Conservation (phyloP, 75 land plant genomes). For the Chamaecyparis obtusa region DNA sequence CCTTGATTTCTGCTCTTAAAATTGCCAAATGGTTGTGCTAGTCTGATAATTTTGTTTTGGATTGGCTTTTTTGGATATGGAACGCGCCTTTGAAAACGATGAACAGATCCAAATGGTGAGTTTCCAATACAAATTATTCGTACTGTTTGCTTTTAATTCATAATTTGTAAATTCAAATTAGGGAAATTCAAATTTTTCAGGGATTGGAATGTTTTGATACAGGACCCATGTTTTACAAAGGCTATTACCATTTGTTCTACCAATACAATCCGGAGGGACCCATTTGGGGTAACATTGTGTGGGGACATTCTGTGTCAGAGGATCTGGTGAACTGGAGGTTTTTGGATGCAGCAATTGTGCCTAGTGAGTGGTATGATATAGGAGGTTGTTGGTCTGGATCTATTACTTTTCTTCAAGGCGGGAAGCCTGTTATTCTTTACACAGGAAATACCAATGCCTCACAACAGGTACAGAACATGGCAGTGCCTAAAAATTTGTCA, state of each 20-base stretch:
- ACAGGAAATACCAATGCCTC: constrained; percentile 52
- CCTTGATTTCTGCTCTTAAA: not conserved
- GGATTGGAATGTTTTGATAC: not conserved
- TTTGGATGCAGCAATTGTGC: constrained; percentile 52
- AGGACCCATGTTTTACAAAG: constrained; percentile 83
- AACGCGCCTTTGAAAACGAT: not conserved
- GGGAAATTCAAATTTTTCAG: not conserved
- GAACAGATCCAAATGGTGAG: constrained; percentile 24
- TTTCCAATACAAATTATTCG: not conserved
- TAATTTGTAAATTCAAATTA: not conserved
- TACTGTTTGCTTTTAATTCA: not conserved
- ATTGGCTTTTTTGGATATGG: too few species aligned
- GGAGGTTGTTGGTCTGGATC: constrained; percentile 86
- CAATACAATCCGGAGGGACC: constrained; percentile 67
- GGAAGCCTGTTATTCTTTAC: constrained; percentile 61
- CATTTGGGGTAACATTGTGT: constrained; percentile 63
- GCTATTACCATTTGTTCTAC: constrained; percentile 76
- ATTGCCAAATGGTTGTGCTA: not conserved
- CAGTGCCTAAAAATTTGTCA: constrained; percentile 48
- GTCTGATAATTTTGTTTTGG: not conserved
- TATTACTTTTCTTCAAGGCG: constrained; percentile 59
- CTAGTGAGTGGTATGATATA: constrained; percentile 60
- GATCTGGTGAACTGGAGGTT: constrained; percentile 70
- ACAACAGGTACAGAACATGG: constrained; percentile 53
- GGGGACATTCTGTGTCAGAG: constrained; percentile 84